Evolutionary conservation across 441 rosid species (phyloP).

Genomic region (Erodium chrysanthum): DNA sequence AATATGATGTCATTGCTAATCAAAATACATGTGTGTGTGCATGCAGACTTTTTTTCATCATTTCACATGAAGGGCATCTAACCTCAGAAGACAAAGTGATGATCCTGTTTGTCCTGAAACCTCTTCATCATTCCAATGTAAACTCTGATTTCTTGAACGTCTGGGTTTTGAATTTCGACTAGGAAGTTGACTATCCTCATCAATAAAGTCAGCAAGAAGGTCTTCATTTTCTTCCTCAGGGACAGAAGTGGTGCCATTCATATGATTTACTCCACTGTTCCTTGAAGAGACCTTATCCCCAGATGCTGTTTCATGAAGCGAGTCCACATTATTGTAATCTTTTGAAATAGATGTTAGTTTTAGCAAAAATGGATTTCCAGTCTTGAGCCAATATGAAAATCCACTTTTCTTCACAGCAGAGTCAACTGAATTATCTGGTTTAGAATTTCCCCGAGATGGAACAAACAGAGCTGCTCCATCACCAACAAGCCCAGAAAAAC

Average conservation of each 20-base stretch:
- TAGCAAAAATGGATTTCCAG: constrained; percentile 71
- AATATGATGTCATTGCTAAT: neutral
- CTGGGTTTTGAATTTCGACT: constrained; percentile 65
- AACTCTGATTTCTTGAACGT: constrained; percentile 30
- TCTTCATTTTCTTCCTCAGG: constrained; percentile 94
- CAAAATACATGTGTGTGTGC: neutral
- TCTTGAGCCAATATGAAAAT: constrained; percentile 68
- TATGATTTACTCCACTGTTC: constrained; percentile 28
- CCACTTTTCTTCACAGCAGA: constrained; percentile 44
- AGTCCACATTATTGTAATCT: constrained; percentile 37
- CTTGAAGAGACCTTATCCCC: constrained; percentile 33
- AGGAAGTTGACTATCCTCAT: constrained; percentile 99
- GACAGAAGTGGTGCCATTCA: constrained; percentile 46
- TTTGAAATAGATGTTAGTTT: constrained; percentile 37
- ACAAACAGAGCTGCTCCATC: constrained; percentile 81
- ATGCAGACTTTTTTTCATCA: constrained; percentile 9
- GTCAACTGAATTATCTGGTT: constrained; percentile 32
- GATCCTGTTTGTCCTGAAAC: constrained; percentile 85
- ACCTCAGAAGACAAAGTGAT: constrained; percentile 92
- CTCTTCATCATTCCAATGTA: constrained; percentile 52
- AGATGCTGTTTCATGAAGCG: constrained; percentile 36
- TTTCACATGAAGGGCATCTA: constrained; percentile 17
- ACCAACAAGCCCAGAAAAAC: constrained; percentile 90
- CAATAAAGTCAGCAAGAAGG: constrained; percentile 93
- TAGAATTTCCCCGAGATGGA: constrained; percentile 41